A percentile compares a stretch with the other conserved stretches of the same genome.
Conservation (phyloP, 371 early-diverging fungal genomes). For the Catenaria anguillulae region DNA sequence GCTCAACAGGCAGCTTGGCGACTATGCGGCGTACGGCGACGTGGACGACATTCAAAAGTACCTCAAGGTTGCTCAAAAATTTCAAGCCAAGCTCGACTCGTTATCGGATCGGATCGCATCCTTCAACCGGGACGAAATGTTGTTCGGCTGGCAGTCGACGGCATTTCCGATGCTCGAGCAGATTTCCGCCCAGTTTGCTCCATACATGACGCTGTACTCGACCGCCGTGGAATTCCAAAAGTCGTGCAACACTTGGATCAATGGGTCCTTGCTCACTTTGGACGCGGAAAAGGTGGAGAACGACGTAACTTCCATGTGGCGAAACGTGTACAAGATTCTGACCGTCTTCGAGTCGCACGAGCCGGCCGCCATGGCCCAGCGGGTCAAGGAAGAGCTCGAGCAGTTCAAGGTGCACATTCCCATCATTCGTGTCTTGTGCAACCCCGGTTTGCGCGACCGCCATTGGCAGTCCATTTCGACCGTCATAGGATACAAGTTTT, state of each 20-base stretch:
- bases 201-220: conserved; percentile 35
- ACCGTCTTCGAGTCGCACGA: conserved; percentile 20
- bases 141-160: conserved; percentile 34
- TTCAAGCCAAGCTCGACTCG: conserved; percentile 27
- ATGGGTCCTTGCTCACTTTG: conserved; percentile 33
- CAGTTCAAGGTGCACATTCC: conserved; percentile 27
- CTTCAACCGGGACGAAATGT: conserved; percentile 39
- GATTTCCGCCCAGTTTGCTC: conserved; percentile 28
- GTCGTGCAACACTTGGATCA: conserved; percentile 39
- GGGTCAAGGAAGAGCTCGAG: conserved; percentile 35
- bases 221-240: conserved; percentile 39
- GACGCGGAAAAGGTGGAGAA: conserved; percentile 35
- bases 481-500: conserved; percentile 24
- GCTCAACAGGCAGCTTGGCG: conserved; percentile 32
- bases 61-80: conserved; percentile 33
- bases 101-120: conserved; percentile 28
- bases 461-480: conserved; percentile 37
- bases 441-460: conserved; percentile 38
- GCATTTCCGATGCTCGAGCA: conserved; percentile 34
- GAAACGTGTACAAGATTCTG: conserved; percentile 29
- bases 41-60: conserved; percentile 33
- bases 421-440: conserved; percentile 34
- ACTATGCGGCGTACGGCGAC: conserved; percentile 29
- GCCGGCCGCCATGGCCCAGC: conserved; percentile 28
- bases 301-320: conserved; percentile 32